phyloP scores from a whole-genome alignment of 2,329 filamentous ascomycete species.

The Botrytis elliptica region DNA sequence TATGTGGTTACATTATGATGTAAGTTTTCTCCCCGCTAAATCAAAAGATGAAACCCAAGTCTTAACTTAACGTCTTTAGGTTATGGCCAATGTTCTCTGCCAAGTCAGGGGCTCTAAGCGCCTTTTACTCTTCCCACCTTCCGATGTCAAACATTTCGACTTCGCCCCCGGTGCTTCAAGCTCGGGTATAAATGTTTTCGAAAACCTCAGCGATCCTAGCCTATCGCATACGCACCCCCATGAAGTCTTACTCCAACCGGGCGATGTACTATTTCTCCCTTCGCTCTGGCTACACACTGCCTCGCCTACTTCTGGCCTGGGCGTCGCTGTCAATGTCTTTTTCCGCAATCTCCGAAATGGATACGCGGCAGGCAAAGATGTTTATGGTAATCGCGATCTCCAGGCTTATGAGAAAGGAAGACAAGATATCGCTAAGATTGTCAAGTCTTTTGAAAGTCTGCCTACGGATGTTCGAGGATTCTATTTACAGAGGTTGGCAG shows the following conservation, averaged over 20 bases:
- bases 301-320: constrained; percentile 55
- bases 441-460: constrained; percentile 60
- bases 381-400: constrained; percentile 85
- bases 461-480: constrained; percentile 68
- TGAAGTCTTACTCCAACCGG: constrained; percentile 63
- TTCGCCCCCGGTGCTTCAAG: constrained; percentile 78
- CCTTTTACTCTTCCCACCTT: constrained; percentile 74
- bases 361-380: constrained; percentile 74
- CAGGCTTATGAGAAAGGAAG: constrained; percentile 81
- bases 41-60: too few species aligned
- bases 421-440: constrained; percentile 67
- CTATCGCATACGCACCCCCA: constrained; percentile 59
- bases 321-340: constrained; percentile 86
- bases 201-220: constrained; percentile 43
- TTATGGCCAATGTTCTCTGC: constrained; percentile 84
- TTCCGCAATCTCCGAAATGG: constrained; percentile 68
- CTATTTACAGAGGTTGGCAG: constrained; percentile 70
- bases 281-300: constrained; percentile 82
- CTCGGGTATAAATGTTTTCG: constrained; percentile 73
- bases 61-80: constrained; percentile 46
- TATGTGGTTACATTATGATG: constrained; percentile 91
- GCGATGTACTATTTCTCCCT: constrained; percentile 79
- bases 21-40: constrained; percentile 41
- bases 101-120: constrained; percentile 74
- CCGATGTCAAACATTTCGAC: constrained; percentile 66